Percentiles rank a stretch among this genome's conserved stretches.
Conservation (phyloP, 768 basidiomycete genomes). For the Pholiota microspora region DNA sequence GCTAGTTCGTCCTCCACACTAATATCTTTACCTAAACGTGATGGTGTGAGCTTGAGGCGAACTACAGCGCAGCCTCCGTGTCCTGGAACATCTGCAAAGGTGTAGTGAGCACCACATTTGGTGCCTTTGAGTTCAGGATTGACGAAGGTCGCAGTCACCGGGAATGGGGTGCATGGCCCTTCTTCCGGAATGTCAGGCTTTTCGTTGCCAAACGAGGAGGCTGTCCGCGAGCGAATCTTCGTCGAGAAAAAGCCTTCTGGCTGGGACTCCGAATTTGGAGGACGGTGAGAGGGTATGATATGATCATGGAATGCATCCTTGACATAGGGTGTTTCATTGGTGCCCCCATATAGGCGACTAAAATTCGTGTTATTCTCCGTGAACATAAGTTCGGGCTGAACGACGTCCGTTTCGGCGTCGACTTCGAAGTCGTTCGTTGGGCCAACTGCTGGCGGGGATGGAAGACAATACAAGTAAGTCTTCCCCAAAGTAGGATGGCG, state of each 20-base stretch:
- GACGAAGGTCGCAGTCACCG: conserved; percentile 57
- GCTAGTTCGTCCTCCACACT: conserved; percentile 81
- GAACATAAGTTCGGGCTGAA: conserved; percentile 86
- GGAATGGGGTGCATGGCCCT: conserved; percentile 62
- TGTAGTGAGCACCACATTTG: conserved; percentile 91
- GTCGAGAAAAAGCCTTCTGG: conserved; percentile 45
- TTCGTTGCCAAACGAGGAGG: conserved; percentile 40
- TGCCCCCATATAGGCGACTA: conserved; percentile 82
- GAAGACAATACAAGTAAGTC: conserved; percentile 83
- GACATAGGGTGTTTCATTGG: conserved; percentile 79
- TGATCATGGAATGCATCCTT: conserved; percentile 99
- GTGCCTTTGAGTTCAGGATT: conserved; percentile 89
- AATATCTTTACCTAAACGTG: conserved; percentile 69
- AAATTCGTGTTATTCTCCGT: conserved; percentile 99
- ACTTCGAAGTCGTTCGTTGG: conserved; percentile 62
- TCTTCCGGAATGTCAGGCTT: conserved; percentile 41
- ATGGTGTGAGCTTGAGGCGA: conserved; percentile 86
- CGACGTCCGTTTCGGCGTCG: conserved; percentile 62
- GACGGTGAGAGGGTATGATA: conserved; percentile 85
- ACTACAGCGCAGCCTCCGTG: conserved; percentile 95
- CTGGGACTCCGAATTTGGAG: conserved; percentile 43
- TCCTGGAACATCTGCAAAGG: conserved; percentile 82
- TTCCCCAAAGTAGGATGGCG: conserved; percentile 74
- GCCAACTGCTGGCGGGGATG: conserved; percentile 88
- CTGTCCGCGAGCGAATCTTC: conserved; percentile 49